Evolutionary conservation across 108 stramenopile species (phyloP), one percentile per base, ranked within the genome.

Genomic region (Fragilaria radians): DNA sequence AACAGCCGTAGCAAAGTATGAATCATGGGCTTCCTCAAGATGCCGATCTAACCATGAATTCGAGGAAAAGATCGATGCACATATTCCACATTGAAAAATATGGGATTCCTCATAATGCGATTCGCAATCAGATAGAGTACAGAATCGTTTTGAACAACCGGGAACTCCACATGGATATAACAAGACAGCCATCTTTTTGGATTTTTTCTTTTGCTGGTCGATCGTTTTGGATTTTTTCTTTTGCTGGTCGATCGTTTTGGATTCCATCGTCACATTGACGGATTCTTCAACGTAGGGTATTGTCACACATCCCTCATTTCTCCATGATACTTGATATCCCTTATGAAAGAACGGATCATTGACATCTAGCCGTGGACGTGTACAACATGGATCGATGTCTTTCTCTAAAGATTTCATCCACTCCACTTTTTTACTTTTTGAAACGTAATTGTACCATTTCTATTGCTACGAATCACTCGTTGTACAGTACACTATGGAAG

Each of bases 21-120:
- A 52, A 26, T 52, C 52, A 4, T 52, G 52, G 17, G 52, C 52
- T 52, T 52, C 52, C 4, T 52, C 52, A 23, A 52, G 52, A 26
- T 52, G 52, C 18, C 24, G 52, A 52, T 52, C 52, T 23, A 52
- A 52, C 24, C 24, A 26, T 2, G 18, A 27, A 4, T 26, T 27
- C 18, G 52, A 52, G 24, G 52, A 26, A 26, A 52, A 27, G 18
- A 52, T 23, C 3, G 24, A 18, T 23, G 22, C 2, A 52, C 52
- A 52, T 26, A 26, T 4, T 22, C 26, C 25, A 4, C 52, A 52
- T 52, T 52, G 24, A 52, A 52, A 52, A 18, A 52, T 26, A 27
- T 52, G 52, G 4, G 3, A 52, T 52, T 52, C 52, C 27, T 52
- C 52, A 27, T 26, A 52, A 27, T 52, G 52, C 18, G 52, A 2